phyloP scores from a whole-genome alignment of 2,329 filamentous ascomycete genomes.

The Claviceps sp. region DNA sequence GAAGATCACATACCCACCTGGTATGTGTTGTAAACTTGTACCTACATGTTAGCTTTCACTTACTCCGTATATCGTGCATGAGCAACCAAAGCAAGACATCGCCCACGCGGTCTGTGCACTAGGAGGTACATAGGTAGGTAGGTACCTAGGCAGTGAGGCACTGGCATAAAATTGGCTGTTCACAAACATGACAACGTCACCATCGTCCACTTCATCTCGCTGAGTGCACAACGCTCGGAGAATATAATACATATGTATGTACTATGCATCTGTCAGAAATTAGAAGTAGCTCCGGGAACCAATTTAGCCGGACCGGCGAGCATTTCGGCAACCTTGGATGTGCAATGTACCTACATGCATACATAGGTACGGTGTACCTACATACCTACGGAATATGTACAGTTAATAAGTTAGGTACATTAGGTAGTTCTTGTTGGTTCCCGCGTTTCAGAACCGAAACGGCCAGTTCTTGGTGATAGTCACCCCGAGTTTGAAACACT shows the following conservation, averaged over 20 bases:
- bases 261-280: neutral
- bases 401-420: neutral
- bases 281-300: neutral
- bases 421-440: neutral
- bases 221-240: neutral
- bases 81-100: too few species aligned
- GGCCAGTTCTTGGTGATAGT: neutral
- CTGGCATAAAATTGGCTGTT: neutral
- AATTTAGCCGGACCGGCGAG: neutral
- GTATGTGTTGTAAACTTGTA: too few species aligned
- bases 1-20: too few species aligned
- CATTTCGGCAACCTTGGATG: neutral
- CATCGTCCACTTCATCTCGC: neutral
- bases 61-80: neutral
- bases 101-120: too few species aligned
- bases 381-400: neutral
- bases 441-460: neutral
- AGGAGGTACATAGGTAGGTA: too few species aligned
- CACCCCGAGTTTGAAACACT: neutral
- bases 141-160: too few species aligned
- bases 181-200: neutral
- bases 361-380: too few species aligned
- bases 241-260: too few species aligned
- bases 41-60: neutral
- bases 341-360: neutral